Conservation (phyloP, 805 yeast genomes). For the Cyberlindnera japonica region DNA sequence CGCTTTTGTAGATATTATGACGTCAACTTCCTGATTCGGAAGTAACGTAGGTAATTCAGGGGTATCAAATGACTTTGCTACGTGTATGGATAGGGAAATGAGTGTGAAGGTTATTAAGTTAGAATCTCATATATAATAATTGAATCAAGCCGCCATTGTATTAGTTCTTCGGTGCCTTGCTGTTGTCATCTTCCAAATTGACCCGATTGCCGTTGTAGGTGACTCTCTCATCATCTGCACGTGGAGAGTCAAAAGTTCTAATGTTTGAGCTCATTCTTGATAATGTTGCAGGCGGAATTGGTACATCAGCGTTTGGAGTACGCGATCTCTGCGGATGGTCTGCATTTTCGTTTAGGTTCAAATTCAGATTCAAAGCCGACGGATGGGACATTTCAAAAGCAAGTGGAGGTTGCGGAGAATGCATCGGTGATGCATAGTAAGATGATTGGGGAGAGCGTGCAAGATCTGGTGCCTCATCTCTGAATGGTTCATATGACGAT, state of each 20-base stretch:
- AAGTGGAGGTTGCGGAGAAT: conserved; percentile 18
- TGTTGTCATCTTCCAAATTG: conserved; percentile 47
- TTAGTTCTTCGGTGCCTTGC: no score
- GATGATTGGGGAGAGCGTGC: conserved; percentile 20
- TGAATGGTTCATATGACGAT: conserved; percentile 7
- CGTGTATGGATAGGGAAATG: no score
- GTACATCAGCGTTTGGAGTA: conserved; percentile 9
- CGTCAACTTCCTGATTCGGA: no score
- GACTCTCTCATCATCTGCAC: conserved; percentile 34
- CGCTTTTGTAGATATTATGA: no score
- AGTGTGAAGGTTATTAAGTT: no score
- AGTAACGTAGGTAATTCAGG: no score
- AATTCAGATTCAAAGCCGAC: conserved; percentile 21
- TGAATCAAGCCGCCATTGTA: no score
- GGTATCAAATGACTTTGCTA: no score
- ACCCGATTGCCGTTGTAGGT: conserved; percentile 58
- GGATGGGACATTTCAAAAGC: conserved; percentile 20
- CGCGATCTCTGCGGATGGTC: conserved; percentile 15
- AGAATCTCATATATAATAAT: no score
- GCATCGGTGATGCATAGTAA: conserved; percentile 29
- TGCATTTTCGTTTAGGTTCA: conserved; percentile 10
- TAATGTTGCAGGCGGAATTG: conserved; percentile 6
- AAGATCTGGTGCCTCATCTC: conserved; percentile 8
- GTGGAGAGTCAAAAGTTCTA: conserved; percentile 28
- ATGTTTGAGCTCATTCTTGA: conserved; percentile 21